phyloP scores from a whole-genome alignment of 2,329 filamentous ascomycete genomes.

The Arthroderma sp. region DNA sequence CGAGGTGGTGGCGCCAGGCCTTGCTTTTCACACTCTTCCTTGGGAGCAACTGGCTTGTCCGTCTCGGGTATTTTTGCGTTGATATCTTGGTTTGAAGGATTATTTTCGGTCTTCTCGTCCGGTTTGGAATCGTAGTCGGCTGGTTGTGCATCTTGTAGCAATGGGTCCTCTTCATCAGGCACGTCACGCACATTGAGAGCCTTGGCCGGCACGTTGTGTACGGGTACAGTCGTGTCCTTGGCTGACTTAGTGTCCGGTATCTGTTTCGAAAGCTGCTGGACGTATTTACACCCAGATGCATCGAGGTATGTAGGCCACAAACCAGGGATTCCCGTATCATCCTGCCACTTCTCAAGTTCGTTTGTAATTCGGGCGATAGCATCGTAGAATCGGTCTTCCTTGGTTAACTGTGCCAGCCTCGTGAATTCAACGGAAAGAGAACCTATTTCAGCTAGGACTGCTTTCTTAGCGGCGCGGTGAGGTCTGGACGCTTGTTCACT shows the following conservation, averaged over 20 bases:
- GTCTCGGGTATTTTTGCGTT: not conserved
- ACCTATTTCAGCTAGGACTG: slow-evolving; percentile 24
- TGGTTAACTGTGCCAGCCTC: slow-evolving; percentile 26
- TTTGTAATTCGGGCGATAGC: slow-evolving; percentile 24
- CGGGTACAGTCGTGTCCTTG: slow-evolving; percentile 11
- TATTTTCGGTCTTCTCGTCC: not conserved
- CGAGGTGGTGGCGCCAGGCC: slow-evolving; percentile 26
- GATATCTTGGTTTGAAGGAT: not conserved
- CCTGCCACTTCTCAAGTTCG: slow-evolving; percentile 22
- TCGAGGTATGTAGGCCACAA: slow-evolving; percentile 46
- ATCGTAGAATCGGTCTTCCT: slow-evolving; percentile 26
- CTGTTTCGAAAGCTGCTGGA: slow-evolving; percentile 4
- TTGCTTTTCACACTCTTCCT: slow-evolving; percentile 24
- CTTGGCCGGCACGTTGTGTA: slow-evolving; percentile 2
- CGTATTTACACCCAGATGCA: slow-evolving; percentile 59
- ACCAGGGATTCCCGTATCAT: slow-evolving; percentile 24
- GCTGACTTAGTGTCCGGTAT: no score
- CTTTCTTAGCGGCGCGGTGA: slow-evolving; percentile 16
- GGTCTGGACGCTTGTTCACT: slow-evolving; percentile 26
- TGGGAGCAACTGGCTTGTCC: slow-evolving; percentile 3
- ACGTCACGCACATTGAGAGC: not conserved
- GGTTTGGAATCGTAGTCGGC: slow-evolving; percentile 14
- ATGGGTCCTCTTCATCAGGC: not conserved
- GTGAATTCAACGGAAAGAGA: slow-evolving; percentile 31
- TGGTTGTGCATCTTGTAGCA: slow-evolving; percentile 18